Base-by-base conservation (phyloP, 108 stramenopile species). In the Skeletonema potamos region DNA sequence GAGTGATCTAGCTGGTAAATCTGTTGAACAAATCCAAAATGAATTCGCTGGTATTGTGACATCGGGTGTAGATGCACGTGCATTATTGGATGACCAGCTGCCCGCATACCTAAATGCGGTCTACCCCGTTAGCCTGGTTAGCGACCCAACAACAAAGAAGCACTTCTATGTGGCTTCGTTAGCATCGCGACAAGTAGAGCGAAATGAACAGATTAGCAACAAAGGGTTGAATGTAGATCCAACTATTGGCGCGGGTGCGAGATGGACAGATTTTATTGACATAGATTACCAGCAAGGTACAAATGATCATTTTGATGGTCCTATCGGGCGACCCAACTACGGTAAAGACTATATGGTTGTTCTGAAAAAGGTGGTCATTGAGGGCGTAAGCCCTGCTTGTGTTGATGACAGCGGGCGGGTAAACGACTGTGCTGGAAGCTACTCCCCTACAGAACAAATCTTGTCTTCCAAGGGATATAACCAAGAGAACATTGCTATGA, bases 71-170 rank as follows among this genome's bases (percentile, higher is more conserved):
- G 80, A 81, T 58, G 54, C 73, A 8, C 64, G 68, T 27, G 73
- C 73, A 11, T 44, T 81, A 1, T 34, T 81, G 18, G 74, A 74
- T 43, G 73, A 70, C 29, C 56, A 44, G 26, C 27, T 70, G 5
- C 54, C 57, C 2, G n/a, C 15, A 13, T 33, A 36, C 10, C 17
- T 71, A 36, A 55, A 65, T 4, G 60, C 68, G 2, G 32, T 74
- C 6, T 81, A 81, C 51, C 80, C 80, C n/a, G 80, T 81, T 12
- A n/a, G 63, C 4, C 34, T 81, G 37, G 80, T 81, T 17, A 64
- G 72, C 28, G 80, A 81, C 43, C 54, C 68, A 20, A 70, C 68
- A 3, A 58, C 73, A 9, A 81, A 70, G 68, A 69, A 56, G 41
- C 69, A 81, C 58, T 81, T 55, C 54, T 81, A 81, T 54, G 80